Conservation (phyloP, 805 yeast genomes). For the Hanseniaspora meyeri region DNA sequence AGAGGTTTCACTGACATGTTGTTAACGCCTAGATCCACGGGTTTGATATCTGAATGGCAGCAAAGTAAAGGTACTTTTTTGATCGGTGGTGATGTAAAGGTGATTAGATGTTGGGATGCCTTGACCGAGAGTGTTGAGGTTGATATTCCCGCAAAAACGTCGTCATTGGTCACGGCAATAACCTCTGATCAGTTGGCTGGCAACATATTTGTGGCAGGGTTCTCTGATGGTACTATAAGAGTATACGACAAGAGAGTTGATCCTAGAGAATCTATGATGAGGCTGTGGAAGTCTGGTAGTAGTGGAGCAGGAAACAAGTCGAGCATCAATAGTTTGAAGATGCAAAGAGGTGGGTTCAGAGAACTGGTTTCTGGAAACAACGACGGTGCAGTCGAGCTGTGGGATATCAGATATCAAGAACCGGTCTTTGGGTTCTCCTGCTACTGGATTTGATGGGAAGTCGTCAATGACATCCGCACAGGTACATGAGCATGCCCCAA, state of each 20-base stretch:
- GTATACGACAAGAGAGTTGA: constrained; percentile 85
- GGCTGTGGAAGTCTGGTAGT: constrained; percentile 52
- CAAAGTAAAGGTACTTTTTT: constrained; percentile 83
- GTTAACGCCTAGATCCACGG: constrained; percentile 68
- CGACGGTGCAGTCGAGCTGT: constrained; percentile 70
- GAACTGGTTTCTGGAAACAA: constrained; percentile 75
- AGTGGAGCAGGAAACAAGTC: constrained; percentile 27
- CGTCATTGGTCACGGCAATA: constrained; percentile 74
- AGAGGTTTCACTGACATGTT: constrained; percentile 79
- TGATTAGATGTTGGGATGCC: constrained; percentile 92
- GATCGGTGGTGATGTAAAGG: constrained; percentile 89
- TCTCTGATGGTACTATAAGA: constrained; percentile 77
- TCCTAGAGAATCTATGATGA: constrained; percentile 73
- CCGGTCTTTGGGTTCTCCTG: constrained; percentile 51
- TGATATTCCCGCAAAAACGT: constrained; percentile 84
- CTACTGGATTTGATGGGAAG: constrained; percentile 10
- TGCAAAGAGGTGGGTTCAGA: constrained; percentile 94
- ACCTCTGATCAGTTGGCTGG: constrained; percentile 96
- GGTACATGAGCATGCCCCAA: constrained; percentile 93
- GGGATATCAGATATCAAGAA: constrained; percentile 74
- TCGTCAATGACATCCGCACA: constrained; percentile 50
- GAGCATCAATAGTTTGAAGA: constrained; percentile 65
- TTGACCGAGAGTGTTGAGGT: constrained; percentile 76
- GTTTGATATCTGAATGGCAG: constrained; percentile 89
- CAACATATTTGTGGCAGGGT: constrained; percentile 78